These are phyloP conservation scores for Ophiostoma montium DNA, from an alignment of 2,329 filamentous ascomycete species.

Conservation along the genomic window DNA sequence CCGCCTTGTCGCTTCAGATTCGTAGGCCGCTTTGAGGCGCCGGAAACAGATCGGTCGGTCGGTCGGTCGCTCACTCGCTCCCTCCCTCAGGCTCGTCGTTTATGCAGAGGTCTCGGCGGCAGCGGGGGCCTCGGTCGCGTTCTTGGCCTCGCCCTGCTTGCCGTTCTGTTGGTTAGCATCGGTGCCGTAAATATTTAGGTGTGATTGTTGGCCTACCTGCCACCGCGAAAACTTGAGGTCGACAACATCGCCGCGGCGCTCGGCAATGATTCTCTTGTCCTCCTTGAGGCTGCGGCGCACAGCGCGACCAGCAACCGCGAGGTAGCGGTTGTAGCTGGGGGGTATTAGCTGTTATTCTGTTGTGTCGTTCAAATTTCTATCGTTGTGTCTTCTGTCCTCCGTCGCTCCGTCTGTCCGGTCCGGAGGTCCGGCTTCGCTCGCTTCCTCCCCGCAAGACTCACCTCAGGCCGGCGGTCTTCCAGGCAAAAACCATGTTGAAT, in stretches of 20 bases:
- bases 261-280: constrained; percentile 71
- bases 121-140: constrained; percentile 45
- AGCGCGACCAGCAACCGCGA: constrained; percentile 84
- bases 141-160: constrained; percentile 81
- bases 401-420: neutral
- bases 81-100: constrained; percentile 3
- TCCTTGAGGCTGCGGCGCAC: constrained; percentile 97
- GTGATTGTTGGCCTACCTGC: no score
- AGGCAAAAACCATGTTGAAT: constrained; percentile 85
- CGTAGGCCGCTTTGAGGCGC: no score
- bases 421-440: neutral
- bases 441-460: constrained; percentile 35
- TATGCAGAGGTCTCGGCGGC: constrained; percentile 16
- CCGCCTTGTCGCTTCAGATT: no score
- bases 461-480: constrained; percentile 96
- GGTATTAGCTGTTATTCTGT: constrained; percentile 1
- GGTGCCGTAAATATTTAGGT: no score
- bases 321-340: constrained; percentile 96
- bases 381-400: neutral
- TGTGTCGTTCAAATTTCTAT: neutral
- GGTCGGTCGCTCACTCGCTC: no score
- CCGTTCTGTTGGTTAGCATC: constrained; percentile 84
- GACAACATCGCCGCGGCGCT: constrained; percentile 78
- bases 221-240: constrained; percentile 89
- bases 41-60: no score